Evolutionary conservation across 75 land plant species (phyloP).

Genomic region (Pinus tabuliformis): DNA sequence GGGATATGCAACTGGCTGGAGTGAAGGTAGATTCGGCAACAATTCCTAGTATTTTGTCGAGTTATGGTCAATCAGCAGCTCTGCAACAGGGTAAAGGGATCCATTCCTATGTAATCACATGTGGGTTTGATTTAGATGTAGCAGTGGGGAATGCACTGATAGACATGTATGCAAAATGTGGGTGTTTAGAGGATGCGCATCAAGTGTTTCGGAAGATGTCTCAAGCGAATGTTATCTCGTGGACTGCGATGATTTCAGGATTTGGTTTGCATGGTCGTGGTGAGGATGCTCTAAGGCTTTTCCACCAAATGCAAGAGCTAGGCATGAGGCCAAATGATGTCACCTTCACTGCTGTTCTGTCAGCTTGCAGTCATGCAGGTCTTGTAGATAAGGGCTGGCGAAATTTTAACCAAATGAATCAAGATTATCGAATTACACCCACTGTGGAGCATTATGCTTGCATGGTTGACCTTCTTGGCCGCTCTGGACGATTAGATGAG

Average conservation of each 20-base stretch:
- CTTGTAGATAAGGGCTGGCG: slow-evolving; percentile 15
- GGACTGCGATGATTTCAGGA: slow-evolving; percentile 44
- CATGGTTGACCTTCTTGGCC: slow-evolving; percentile 64
- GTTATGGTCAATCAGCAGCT: slow-evolving; percentile 19
- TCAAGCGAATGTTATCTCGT: slow-evolving; percentile 24
- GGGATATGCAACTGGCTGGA: slow-evolving; percentile 9
- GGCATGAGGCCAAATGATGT: slow-evolving; percentile 39
- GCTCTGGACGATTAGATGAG: slow-evolving; percentile 15
- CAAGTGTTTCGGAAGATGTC: slow-evolving; percentile 21
- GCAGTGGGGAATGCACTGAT: slow-evolving; percentile 29
- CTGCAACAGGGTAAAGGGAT: slow-evolving; percentile 28
- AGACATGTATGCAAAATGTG: slow-evolving; percentile 49
- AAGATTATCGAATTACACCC: too few species aligned
- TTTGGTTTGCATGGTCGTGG: slow-evolving; percentile 36
- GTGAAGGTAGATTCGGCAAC: slow-evolving; percentile 30
- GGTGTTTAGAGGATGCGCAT: slow-evolving; percentile 24
- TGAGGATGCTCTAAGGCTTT: slow-evolving; percentile 25
- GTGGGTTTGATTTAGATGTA: slow-evolving; percentile 22
- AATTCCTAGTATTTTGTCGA: slow-evolving; percentile 37
- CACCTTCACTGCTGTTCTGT: slow-evolving; percentile 24
- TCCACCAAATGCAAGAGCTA: slow-evolving; percentile 32
- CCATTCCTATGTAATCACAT: slow-evolving; percentile 21
- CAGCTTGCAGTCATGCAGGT: slow-evolving; percentile 33
- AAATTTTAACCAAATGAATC: too few species aligned
- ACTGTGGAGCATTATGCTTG: slow-evolving; percentile 53